A percentile compares a stretch with the other conserved stretches of the same genome.
These are phyloP conservation scores for Porpolomopsis calyptriformis DNA, from an alignment of 768 basidiomycete genomes.

Conservation along the genomic window DNA sequence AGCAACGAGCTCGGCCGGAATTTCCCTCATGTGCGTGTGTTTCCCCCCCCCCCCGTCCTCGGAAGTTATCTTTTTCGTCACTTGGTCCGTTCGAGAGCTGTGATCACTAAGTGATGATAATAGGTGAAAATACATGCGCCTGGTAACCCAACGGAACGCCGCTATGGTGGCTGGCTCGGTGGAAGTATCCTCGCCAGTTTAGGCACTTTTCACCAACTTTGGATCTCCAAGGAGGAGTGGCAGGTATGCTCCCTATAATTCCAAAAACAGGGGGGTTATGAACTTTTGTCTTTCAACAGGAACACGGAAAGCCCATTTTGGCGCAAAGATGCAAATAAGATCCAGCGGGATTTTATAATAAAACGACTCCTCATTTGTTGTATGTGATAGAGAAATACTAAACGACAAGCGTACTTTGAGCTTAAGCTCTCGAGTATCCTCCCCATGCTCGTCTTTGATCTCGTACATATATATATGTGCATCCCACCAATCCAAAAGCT, in stretches of 20 bases:
- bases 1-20: conserved; percentile 61
- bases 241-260: conserved; percentile 39
- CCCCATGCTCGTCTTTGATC: no score
- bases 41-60: no score
- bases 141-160: conserved; percentile 80
- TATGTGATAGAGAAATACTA: conserved; percentile 8
- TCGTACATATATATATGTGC: neutral
- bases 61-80: no score
- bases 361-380: no score
- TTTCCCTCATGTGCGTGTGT: conserved; percentile 62
- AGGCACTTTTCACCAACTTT: conserved; percentile 95
- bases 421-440: no score
- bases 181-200: conserved; percentile 90
- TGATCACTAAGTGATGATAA: no score
- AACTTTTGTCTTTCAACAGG: conserved; percentile 30
- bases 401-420: no score
- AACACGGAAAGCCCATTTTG: conserved; percentile 76
- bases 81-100: no score
- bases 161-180: conserved; percentile 91
- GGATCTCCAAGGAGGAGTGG: conserved; percentile 93
- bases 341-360: no score
- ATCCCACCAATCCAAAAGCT: no score
- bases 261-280: no score
- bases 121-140: conserved; percentile 89
- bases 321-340: conserved; percentile 75